Percentiles rank a stretch among this genome's conserved stretches.
Evolutionary conservation across 495 filamentous ascomycete genomes (phyloP).

Genomic region (Cairneyella variabilis): DNA sequence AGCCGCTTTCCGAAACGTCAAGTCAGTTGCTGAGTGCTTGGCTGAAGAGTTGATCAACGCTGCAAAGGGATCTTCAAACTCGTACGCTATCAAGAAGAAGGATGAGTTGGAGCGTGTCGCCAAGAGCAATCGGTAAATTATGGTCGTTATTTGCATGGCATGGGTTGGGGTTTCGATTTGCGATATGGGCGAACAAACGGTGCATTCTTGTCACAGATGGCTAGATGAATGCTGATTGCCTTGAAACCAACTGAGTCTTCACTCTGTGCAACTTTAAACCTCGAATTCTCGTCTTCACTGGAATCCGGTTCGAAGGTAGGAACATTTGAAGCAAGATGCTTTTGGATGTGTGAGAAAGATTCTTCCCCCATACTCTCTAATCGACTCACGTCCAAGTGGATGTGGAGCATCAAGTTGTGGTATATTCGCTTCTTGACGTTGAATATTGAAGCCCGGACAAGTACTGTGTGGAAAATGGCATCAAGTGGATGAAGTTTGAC

Average conservation of each 20-base stretch:
- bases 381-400: no score
- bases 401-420: no score
- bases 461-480: no score
- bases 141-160: conserved; percentile 28
- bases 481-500: no score
- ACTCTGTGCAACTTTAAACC: no score
- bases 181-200: conserved; percentile 20
- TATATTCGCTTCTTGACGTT: no score
- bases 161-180: conserved; percentile 30
- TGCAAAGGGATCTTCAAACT: conserved; percentile 99
- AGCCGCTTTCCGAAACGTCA: conserved; percentile 97
- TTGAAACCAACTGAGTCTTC: conserved; percentile 2
- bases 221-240: conserved; percentile 21
- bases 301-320: no score
- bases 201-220: conserved; percentile 28
- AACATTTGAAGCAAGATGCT: no score
- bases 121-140: conserved; percentile 94
- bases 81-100: conserved; percentile 99
- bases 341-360: no score
- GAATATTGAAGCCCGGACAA: no score
- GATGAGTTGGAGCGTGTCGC: conserved; percentile 99
- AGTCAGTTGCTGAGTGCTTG: conserved; percentile 96
- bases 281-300: no score
- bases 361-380: no score
- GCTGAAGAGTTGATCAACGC: conserved; percentile 99